Evolutionary conservation across 148 eudicot genomes (phyloP), one percentile per base, ranked within the genome.

Genomic region (Cornus kousa): DNA sequence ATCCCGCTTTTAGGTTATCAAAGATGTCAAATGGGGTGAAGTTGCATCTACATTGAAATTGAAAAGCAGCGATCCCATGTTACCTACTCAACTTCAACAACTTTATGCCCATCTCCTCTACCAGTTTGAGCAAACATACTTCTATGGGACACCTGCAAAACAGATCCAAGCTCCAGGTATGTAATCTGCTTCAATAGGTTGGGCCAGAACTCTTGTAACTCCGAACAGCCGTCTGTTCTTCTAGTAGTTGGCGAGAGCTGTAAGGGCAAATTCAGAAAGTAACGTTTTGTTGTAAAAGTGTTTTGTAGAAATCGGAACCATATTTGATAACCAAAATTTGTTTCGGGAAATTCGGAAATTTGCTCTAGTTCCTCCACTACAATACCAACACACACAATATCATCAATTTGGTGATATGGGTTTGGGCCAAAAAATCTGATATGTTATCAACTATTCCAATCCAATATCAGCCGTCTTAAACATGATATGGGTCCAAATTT

Each of bases 121-220:
- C 78, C 85, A 80, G 72, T 86, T 76, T 70, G 91, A 88, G 85
- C 88, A 83, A 75, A 80, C 75, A 74, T 78, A 86, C 79, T 79
- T 62, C 78, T 79, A 83, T 43, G 73, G 86, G 22, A 65, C 68
- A 67, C 74, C 84, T 10, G 69, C 65, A 43, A 76, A 73, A 79
- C 74, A 11, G 53, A 65, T 62, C 43, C 50, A 40, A 9, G 24
- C 76, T 66, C 55, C 69, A 78, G 68, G 80, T 71, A 69, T 40
- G 37, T 66, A 24, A 80, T 68, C 62, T 80, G 31, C 48, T 75
- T 43, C 76, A 28, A 73, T 1, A 48, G 72, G 65, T 73, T 72
- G 9, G 65, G 3, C 43, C 35, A 37, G 35, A 40, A 43, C 5
- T 35, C 19, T 68, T 60, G 66, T 60, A 60, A 60, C 66, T 43